phyloP scores from a whole-genome alignment of 2,329 filamentous ascomycete species.

The Penicillium rolfsii region DNA sequence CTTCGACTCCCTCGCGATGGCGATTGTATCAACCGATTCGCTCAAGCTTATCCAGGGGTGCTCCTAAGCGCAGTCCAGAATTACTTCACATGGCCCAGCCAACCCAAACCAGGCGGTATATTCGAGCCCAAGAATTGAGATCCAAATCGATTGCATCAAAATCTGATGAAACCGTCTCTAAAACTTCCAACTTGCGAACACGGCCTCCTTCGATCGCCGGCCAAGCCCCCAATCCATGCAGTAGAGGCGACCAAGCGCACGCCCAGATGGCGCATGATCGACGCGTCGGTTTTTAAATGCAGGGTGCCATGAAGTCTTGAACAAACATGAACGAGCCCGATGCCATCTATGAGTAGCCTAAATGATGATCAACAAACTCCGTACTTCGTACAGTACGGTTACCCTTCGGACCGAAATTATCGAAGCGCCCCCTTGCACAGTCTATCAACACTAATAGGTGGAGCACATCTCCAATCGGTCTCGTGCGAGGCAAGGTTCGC shows the following conservation, averaged over 20 bases:
- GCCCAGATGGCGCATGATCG: constrained; percentile 7
- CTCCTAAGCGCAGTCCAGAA: not conserved
- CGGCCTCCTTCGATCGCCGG: not conserved
- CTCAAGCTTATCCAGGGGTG: not conserved
- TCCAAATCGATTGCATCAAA: not conserved
- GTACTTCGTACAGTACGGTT: not conserved
- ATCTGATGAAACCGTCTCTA: not conserved
- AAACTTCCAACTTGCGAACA: not conserved
- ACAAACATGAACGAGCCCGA: not conserved
- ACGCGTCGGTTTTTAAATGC: constrained; percentile 12
- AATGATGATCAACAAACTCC: not conserved
- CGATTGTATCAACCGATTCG: not conserved
- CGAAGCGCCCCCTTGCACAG: not conserved
- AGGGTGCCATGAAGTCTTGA: constrained; percentile 1
- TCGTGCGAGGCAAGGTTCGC: not conserved
- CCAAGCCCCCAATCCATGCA: not conserved
- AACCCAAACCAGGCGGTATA: not conserved
- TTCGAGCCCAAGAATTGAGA: constrained; percentile 2
- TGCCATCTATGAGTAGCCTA: not conserved
- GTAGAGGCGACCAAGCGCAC: not conserved
- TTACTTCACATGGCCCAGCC: not conserved
- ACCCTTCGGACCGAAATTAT: not conserved
- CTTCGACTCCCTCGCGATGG: not conserved
- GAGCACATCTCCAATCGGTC: not conserved
- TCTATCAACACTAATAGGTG: not conserved